Evolutionary conservation across 768 basidiomycete genomes (phyloP).

Genomic region (Pholiota microspora): DNA sequence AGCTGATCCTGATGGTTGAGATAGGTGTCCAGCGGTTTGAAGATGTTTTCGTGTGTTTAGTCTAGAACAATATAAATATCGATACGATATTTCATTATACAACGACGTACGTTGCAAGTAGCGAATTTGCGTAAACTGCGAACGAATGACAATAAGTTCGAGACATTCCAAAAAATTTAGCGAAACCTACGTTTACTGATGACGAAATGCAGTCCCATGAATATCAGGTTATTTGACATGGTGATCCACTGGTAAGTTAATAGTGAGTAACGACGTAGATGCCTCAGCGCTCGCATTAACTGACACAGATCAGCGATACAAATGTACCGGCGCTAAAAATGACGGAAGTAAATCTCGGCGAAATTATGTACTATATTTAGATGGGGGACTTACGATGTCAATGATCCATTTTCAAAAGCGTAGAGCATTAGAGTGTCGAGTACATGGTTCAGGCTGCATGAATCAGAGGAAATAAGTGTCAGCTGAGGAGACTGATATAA

Average conservation of each 20-base stretch:
- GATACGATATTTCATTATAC: not conserved
- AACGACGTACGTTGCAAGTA: not conserved
- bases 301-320: not conserved
- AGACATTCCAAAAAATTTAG: not conserved
- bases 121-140: not conserved
- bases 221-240: slow-evolving; percentile 45
- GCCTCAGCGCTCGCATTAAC: not conserved
- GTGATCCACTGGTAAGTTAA: slow-evolving; percentile 37
- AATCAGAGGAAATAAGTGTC: not conserved
- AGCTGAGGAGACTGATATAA: not conserved
- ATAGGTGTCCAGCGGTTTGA: not conserved
- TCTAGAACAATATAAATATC: not conserved
- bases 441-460: slow-evolving; percentile 41
- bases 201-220: slow-evolving; percentile 53
- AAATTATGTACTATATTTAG: not conserved
- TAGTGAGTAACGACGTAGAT: not conserved
- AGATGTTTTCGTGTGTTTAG: not conserved
- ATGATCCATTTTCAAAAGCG: slow-evolving; percentile 49
- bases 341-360: not conserved
- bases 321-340: not conserved
- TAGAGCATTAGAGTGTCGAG: slow-evolving; percentile 48
- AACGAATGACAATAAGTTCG: not conserved
- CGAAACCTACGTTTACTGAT: slow-evolving; percentile 45
- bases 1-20: not conserved
- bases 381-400: slow-evolving; percentile 32